phyloP scores from a whole-genome alignment of 1,139 yeast genomes.

The Zygosaccharomyces pseudobailii region DNA sequence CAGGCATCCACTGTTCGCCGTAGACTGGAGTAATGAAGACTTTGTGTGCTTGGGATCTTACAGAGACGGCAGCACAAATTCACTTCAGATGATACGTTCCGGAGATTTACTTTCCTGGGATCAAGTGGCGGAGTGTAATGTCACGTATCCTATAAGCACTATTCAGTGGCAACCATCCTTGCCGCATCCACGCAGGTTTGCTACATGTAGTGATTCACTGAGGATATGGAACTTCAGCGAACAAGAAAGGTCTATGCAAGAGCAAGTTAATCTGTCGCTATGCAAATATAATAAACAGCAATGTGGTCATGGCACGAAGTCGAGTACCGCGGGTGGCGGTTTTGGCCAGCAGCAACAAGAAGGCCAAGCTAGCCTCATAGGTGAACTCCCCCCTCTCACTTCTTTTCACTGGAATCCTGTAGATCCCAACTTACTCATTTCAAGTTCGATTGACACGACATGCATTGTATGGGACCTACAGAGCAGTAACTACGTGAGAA shows the following conservation, averaged over 20 bases:
- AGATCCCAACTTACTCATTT: conserved; percentile 68
- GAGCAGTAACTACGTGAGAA: conserved; percentile 68
- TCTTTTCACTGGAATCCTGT: conserved; percentile 88
- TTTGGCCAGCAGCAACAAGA: too few relatives aligned
- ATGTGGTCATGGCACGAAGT: too few relatives aligned
- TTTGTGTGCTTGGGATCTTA: conserved; percentile 32
- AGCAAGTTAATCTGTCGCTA: conserved; percentile 31
- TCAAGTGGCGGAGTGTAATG: conserved; percentile 44
- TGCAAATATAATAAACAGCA: conserved; percentile 32
- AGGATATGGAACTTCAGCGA: conserved; percentile 34
- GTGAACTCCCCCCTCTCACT: conserved; percentile 70
- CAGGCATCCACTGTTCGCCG: conserved; percentile 28
- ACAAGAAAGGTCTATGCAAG: conserved; percentile 23
- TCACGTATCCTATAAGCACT: conserved; percentile 59
- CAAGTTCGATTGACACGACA: conserved; percentile 91
- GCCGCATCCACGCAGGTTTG: conserved; percentile 27
- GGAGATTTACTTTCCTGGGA: conserved; percentile 46
- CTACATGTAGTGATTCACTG: conserved; percentile 35
- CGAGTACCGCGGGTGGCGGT: too few relatives aligned
- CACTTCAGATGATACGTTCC: conserved; percentile 28
- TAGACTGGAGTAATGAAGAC: conserved; percentile 34
- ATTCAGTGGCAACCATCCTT: conserved; percentile 61
- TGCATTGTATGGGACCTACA: conserved; percentile 91
- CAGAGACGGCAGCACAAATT: conserved; percentile 32
- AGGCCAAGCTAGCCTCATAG: conserved; percentile 19